phyloP scores from a whole-genome alignment of 169 alveolate genomes.

The Plasmodium fragile region DNA sequence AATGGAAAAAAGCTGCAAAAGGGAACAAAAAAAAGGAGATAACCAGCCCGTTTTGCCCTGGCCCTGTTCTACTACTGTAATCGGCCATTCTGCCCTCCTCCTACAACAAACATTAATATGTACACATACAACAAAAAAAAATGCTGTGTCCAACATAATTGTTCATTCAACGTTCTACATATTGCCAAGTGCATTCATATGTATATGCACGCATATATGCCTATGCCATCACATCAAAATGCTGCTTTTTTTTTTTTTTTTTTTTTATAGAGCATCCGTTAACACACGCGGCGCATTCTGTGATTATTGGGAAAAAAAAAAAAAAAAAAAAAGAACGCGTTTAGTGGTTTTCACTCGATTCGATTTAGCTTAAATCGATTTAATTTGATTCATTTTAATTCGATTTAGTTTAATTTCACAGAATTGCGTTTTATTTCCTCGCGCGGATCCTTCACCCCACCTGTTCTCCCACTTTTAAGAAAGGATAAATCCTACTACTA shows the following conservation, averaged over 20 bases:
- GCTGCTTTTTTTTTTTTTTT: not conserved
- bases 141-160: not conserved
- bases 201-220: not conserved
- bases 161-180: not conserved
- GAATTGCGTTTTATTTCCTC: not conserved
- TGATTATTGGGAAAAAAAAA: not conserved
- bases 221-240: not conserved
- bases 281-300: not conserved
- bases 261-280: not conserved
- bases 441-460: not conserved
- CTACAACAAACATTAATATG: not conserved
- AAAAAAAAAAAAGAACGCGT: not conserved
- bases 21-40: not conserved
- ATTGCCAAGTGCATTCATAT: not conserved
- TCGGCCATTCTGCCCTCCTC: not conserved
- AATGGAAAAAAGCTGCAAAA: not conserved
- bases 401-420: not conserved
- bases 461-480: not conserved
- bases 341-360: not conserved
- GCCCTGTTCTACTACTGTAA: not conserved
- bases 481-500: not conserved
- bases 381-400: not conserved
- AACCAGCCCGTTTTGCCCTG: not conserved
- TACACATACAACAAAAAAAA: not conserved
- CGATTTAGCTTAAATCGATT: not conserved